Evolutionary conservation across 495 filamentous ascomycete genomes (phyloP).

Genomic region (Mycothermus thermophilus): DNA sequence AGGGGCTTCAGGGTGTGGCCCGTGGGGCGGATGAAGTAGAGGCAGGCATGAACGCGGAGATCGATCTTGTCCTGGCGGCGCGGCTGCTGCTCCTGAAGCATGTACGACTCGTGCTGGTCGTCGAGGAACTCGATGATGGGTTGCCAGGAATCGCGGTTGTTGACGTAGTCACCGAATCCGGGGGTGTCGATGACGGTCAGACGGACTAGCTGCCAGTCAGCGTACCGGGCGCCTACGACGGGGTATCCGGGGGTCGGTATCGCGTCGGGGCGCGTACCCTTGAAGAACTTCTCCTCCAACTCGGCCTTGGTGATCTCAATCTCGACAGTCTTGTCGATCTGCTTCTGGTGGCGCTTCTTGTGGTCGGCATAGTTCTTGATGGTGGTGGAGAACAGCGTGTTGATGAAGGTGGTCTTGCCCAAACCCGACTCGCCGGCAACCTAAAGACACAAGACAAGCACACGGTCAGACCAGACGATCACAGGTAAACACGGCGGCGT

Average conservation of each 20-base stretch:
- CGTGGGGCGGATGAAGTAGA: conserved; percentile 98
- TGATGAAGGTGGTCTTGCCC: conserved; percentile 99
- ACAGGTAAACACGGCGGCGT: too few species aligned
- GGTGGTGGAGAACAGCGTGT: conserved; percentile 97
- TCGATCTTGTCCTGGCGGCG: conserved; percentile 97
- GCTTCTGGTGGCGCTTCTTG: conserved; percentile 95
- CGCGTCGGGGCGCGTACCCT: conserved; percentile 46
- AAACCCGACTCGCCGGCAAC: conserved; percentile 97
- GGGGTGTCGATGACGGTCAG: conserved; percentile 97
- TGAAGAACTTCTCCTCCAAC: conserved; percentile 99
- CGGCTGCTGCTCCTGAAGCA: conserved; percentile 99
- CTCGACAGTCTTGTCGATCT: conserved; percentile 97
- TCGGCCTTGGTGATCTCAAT: conserved; percentile 99
- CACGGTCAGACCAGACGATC: background rate
- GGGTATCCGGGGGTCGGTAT: too few species aligned
- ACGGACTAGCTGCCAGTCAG: conserved; percentile 50
- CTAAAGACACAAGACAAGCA: conserved; percentile 30
- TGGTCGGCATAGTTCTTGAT: conserved; percentile 99
- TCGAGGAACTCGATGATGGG: conserved; percentile 99
- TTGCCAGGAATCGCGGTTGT: conserved; percentile 99
- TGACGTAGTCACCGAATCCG: conserved; percentile 98
- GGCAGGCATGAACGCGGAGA: conserved; percentile 91
- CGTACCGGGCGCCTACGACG: too few species aligned
- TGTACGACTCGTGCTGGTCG: conserved; percentile 99
- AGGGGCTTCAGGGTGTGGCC: conserved; percentile 97